phyloP scores from a whole-genome alignment of 768 basidiomycete species.

The Tremella fuciformis region DNA sequence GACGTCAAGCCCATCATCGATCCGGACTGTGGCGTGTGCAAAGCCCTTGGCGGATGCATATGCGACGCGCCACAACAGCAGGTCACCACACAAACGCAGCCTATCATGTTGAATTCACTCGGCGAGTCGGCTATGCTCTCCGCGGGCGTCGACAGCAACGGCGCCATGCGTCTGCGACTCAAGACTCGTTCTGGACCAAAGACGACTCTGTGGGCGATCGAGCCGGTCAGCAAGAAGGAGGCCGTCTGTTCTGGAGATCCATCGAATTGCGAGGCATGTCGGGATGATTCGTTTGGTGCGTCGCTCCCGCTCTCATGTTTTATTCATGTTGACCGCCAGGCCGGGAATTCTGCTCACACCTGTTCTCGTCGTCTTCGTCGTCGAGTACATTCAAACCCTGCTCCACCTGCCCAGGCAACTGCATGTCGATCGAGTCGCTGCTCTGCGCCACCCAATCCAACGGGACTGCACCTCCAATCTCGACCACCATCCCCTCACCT shows the following conservation, averaged over 20 bases:
- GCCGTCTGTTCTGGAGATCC: conserved; percentile 47
- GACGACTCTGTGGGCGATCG: conserved; percentile 30
- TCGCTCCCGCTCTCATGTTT: background rate
- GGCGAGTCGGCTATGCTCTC: background rate
- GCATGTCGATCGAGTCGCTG: conserved; percentile 32
- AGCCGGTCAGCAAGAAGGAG: conserved; percentile 14
- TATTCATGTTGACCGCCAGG: conserved; percentile 17
- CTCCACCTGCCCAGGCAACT: conserved; percentile 27
- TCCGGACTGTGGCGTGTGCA: conserved; percentile 6
- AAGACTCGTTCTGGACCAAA: conserved; percentile 16
- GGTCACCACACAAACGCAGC: background rate
- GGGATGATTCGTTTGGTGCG: conserved; percentile 43
- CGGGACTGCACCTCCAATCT: conserved; percentile 3
- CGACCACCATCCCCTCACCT: conserved; percentile 8
- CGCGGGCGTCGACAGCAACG: conserved; percentile 1
- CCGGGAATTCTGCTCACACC: conserved; percentile 41
- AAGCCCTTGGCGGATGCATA: background rate
- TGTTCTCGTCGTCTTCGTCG: conserved; percentile 21
- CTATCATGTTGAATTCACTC: conserved; percentile 9
- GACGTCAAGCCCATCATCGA: conserved; percentile 16
- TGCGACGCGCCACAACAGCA: conserved; percentile 1
- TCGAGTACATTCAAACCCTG: conserved; percentile 17
- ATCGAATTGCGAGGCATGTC: conserved; percentile 44
- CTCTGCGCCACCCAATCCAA: conserved; percentile 12
- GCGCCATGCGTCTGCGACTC: conserved; percentile 14